Base-by-base conservation (phyloP, 352 stramenopile species). In the Phytophthora quininea region DNA sequence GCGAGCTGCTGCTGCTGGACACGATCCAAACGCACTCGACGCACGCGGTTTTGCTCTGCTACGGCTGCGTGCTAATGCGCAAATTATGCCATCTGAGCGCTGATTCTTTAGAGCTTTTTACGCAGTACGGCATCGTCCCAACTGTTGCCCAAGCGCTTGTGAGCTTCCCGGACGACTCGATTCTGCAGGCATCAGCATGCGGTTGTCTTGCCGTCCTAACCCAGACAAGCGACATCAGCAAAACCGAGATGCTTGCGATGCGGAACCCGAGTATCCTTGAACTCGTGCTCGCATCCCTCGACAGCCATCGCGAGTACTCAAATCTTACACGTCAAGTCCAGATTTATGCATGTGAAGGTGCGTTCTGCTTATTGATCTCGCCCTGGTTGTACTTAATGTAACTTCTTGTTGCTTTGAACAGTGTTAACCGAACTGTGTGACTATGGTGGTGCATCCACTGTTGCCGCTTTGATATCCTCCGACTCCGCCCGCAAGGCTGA, bases 331-430 rank as follows among this genome's bases (percentile, higher is more conserved):
- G 84, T 14, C 84, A 92, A 79, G 84, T 92, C 2, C 84, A 92
- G 54, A 90, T 92, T 58, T 92, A 92, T 67, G 79, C 84, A 33
- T 89, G 84, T 66, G 84, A 92, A 88, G 80, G 80, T 89, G 56
- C 19, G 19, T 24, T 24, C 19, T 24, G 19, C 19, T 24, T 24
- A 24, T 24, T 24, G 19, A 24, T 24, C 19, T 24, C 19, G 19
- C 19, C 19, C 19, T 24, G 19, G 19, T 24, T 24, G 19, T 24
- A 24, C 19, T 24, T 24, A 24, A 24, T 24, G 19, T 24, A 24
- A 24, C 19, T 24, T 24, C 19, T 24, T 46, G 38, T 54, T 31
- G 50, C 50, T 24, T 30, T 42, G 3, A n/a, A 1, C 46, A 86
- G 84, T 92, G 38, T 64, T 92, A 51, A 80, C 73, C 3, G 84